Evolutionary conservation across 2,329 filamentous ascomycete species (phyloP), one percentile per base, ranked within the genome.

Genomic region (Exophiala sp.): DNA sequence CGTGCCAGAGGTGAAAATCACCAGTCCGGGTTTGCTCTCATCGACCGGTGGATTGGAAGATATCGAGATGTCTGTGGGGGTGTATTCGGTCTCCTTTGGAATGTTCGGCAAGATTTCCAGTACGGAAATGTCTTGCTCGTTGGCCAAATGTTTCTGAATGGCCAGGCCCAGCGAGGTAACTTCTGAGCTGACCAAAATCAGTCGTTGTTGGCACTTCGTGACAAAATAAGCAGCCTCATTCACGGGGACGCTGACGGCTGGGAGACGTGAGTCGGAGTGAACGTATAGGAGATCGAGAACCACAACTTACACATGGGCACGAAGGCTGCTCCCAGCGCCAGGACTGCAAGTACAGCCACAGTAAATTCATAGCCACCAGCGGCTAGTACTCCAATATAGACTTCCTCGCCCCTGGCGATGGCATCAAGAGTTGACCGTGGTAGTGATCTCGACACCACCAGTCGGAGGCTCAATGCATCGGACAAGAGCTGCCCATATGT

Each of bases 1-100:
- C 0, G 80, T 81, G 0, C 80, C 79, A 2, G 79, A 79, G 0
- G 78, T 80, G 56, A 86, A 83, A 5, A 88, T 78, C 2, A 84
- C 74, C 62, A 84, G 87, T 41, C 45, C 68, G 10, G 66, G 61
- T 1, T 53, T 55, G 49, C 67, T 68, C 47, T 62, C 58, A 44
- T 67, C 60, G 4, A 60, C 55, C n/a, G 61, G 57, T 3, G 39
- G 41, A 47, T 62, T 58, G 1, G 64, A 65, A 5, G 63, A 67
- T 35, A 67, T 60, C 3, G 56, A 24, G 2, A 64, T 55, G 1
- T 62, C 47, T 29, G 24, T 29, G 5, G 24, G 24, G 24, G 24
- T 29, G 24, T 29, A 29, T 2, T 5, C 24, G 24, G 24, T 29
- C 24, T 29, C 7, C 24, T 29, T 29, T 5, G 24, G 24, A 29